These are phyloP conservation scores for Afroboletus lepidellus DNA, from an alignment of 1,284 basidiomycete species.

Conservation along the genomic window DNA sequence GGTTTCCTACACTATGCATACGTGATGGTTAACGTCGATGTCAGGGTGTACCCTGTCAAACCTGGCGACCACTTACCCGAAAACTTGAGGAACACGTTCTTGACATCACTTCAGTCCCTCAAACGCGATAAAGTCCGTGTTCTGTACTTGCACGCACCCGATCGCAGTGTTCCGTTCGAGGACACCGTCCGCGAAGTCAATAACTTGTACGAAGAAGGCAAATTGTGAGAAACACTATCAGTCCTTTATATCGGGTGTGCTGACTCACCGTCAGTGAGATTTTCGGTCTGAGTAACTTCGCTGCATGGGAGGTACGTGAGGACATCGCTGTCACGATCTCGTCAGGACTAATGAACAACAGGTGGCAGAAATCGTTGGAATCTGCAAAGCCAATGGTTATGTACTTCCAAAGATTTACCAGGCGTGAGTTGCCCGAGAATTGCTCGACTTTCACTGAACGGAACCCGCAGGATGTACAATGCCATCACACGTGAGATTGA, in stretches of 20 bases:
- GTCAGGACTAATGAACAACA: slow-evolving; percentile 16
- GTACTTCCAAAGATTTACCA: slow-evolving; percentile 56
- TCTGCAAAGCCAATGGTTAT: slow-evolving; percentile 51
- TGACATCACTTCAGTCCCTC: slow-evolving; percentile 34
- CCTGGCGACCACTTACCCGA: slow-evolving; percentile 34
- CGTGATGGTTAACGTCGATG: background rate
- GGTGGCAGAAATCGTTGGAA: slow-evolving; percentile 55
- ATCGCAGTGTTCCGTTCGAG: slow-evolving; percentile 47
- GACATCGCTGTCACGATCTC: background rate
- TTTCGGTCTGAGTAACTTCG: slow-evolving; percentile 32
- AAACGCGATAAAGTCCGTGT: slow-evolving; percentile 35
- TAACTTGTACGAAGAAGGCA: slow-evolving; percentile 41
- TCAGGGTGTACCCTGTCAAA: slow-evolving; percentile 37
- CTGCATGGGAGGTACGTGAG: slow-evolving; percentile 27
- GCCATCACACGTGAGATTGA: slow-evolving; percentile 53
- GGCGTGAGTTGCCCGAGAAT: slow-evolving; percentile 26
- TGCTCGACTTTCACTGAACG: background rate
- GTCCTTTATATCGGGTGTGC: background rate
- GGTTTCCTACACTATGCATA: background rate
- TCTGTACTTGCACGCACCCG: slow-evolving; percentile 54
- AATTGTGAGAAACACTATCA: slow-evolving; percentile 27
- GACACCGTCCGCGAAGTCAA: slow-evolving; percentile 49
- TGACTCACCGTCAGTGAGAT: slow-evolving; percentile 21
- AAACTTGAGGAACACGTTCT: slow-evolving; percentile 34
- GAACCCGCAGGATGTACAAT: slow-evolving; percentile 45